These are phyloP conservation scores for Ophiostoma ulmi DNA, from an alignment of 2,329 filamentous ascomycete species.

Conservation along the genomic window DNA sequence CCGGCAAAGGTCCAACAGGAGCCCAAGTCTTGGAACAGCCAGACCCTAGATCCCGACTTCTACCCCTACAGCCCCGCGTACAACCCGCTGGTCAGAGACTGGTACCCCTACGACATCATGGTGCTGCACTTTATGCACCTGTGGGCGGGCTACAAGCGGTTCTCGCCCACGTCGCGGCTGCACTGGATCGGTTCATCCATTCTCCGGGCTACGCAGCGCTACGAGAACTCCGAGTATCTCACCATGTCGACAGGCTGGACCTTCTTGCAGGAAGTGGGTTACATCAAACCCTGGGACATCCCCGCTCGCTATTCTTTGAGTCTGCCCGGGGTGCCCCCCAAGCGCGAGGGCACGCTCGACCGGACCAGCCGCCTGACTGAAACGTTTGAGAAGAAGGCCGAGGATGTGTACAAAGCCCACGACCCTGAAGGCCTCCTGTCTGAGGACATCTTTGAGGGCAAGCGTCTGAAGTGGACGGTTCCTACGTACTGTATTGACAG, in stretches of 20 bases:
- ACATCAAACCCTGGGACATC: conserved; percentile 66
- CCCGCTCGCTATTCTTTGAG: conserved; percentile 56
- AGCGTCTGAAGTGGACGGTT: conserved; percentile 56
- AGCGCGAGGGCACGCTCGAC: conserved; percentile 40
- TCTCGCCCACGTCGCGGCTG: conserved; percentile 48
- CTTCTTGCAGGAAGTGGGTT: conserved; percentile 71
- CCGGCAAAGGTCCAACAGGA: background rate
- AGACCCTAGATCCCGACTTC: background rate
- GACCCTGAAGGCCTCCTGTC: conserved; percentile 25
- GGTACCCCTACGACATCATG: conserved; percentile 42
- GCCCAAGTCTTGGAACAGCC: background rate
- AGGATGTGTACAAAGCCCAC: conserved; percentile 1
- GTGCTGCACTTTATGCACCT: conserved; percentile 65
- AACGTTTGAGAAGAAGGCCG: background rate
- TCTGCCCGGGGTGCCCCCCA: conserved; percentile 46
- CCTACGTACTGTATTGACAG: conserved; percentile 68
- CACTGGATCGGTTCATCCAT: conserved; percentile 60
- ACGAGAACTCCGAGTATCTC: conserved; percentile 46
- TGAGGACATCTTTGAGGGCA: conserved; percentile 42
- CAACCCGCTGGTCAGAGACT: background rate
- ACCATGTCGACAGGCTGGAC: conserved; percentile 50
- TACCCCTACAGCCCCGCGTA: background rate
- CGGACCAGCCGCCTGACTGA: conserved; percentile 30
- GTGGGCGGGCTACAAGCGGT: conserved; percentile 57
- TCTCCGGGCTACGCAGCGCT: conserved; percentile 57